phyloP scores from a whole-genome alignment of 169 alveolate genomes.

The Plasmodium blacklocki region DNA sequence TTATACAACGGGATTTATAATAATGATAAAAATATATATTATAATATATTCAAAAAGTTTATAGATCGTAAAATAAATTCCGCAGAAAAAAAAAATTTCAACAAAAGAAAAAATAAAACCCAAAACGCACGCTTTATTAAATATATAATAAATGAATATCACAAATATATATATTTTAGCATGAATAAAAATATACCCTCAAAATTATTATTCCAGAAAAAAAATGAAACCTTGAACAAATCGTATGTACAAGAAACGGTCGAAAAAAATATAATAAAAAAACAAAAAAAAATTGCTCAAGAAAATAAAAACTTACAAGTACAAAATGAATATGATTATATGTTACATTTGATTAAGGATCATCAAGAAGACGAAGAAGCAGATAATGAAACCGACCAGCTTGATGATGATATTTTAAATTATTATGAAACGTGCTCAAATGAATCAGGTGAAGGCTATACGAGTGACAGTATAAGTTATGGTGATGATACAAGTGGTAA shows the following conservation, averaged over 20 bases:
- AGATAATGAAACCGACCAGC: slow-evolving; percentile 6
- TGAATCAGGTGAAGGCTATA: neutral
- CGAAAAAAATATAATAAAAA: neutral
- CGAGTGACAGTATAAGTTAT: neutral
- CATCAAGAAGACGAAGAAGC: slow-evolving; percentile 16
- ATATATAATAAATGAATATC: slow-evolving; percentile 25
- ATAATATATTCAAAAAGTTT: neutral
- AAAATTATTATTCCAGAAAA: slow-evolving; percentile 14
- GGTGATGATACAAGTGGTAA: too few relatives aligned
- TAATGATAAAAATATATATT: slow-evolving; percentile 21
- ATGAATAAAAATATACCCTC: slow-evolving; percentile 24
- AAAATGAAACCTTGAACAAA: neutral
- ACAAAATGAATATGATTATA: slow-evolving; percentile 18
- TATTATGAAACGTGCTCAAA: neutral
- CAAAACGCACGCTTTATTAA: neutral
- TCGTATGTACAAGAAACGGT: neutral
- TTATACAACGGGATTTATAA: slow-evolving; percentile 14
- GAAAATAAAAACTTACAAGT: neutral
- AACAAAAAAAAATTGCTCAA: neutral
- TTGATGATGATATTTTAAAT: neutral
- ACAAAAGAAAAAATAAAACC: slow-evolving; percentile 13
- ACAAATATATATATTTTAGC: slow-evolving; percentile 11
- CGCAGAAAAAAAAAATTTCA: neutral
- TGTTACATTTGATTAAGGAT: slow-evolving; percentile 21
- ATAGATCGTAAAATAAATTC: neutral